Base-by-base conservation (phyloP, 169 alveolate species). In the Plasmodium vivax region DNA sequence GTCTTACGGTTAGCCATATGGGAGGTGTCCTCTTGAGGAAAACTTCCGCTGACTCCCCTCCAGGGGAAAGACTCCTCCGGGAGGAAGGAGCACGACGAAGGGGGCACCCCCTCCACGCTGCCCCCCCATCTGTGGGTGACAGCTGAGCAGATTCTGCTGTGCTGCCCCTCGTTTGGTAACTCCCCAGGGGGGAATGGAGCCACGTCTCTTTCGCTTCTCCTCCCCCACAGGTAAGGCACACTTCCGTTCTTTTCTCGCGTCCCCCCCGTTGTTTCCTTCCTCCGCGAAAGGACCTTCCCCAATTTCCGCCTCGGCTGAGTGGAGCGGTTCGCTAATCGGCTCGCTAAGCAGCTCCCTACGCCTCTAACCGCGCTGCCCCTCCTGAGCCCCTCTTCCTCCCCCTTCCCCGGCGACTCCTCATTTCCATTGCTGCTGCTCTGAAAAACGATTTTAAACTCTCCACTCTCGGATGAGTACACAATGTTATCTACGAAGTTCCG, bases 391-490 rank as follows among this genome's bases (percentile, higher is more conserved):
- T 14, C 7, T 34, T 8, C n/a, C 2, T 9, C 19, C 5, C 2
- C 84, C 68, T 12, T 38, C 84, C 19, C 62, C 0, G 10, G 8
- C 2, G 3, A 2, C 19, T 68, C 45, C 45, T 34, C 54, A 41
- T 38, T 19, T 12, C 51, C 54, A n/a, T 47, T 74, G 58, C 68
- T 36, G 10, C 81, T 38, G 47, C 80, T 77, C 77, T 85, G 85
- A 74, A 85, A 85, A 41, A 51, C 58, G 34, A 85, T 85, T 74
- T 85, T 85, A 14, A 85, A 74, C 27, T 85, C 93, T 8, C 77
- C 93, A 27, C 58, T 85, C 32, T 85, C 93, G 3, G 85, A 73
- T 36, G 93, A 85, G 74, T 85, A 85, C 14, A 47, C 82, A 56
- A 85, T 85, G 14, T 74, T 72, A 4, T 85, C 84, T 47, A 85